Evolutionary conservation across 768 basidiomycete genomes (phyloP).

Genomic region (Gelatoporia subvermispora): DNA sequence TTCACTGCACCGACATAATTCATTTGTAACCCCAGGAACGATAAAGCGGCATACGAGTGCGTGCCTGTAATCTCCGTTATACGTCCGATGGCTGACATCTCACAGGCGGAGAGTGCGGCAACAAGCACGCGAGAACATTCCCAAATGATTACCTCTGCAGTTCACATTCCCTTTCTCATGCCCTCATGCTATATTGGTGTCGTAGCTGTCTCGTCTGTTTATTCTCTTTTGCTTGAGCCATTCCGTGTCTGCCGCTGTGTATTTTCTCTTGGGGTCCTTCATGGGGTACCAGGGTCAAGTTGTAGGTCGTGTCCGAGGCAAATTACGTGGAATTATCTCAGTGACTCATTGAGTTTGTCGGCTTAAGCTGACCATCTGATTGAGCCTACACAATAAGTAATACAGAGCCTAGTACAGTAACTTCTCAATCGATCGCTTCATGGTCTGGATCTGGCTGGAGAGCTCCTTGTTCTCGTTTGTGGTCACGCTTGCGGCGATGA

Average conservation of each 20-base stretch:
- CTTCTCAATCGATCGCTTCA: conserved; percentile 83
- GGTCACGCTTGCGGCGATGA: conserved; percentile 94
- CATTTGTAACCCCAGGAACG: conserved; percentile 58
- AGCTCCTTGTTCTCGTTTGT: conserved; percentile 93
- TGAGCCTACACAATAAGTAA: background rate
- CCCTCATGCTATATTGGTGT: background rate
- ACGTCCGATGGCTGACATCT: conserved; percentile 1
- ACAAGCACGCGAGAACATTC: conserved; percentile 87
- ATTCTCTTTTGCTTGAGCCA: no score
- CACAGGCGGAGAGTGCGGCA: conserved; percentile 69
- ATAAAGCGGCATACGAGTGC: conserved; percentile 89
- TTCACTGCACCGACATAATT: background rate
- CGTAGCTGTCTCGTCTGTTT: conserved; percentile 4
- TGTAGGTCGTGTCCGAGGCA: no score
- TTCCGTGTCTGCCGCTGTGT: no score
- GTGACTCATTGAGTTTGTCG: no score
- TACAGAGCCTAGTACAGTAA: conserved; percentile 35
- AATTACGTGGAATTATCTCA: no score
- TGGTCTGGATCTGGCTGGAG: conserved; percentile 77
- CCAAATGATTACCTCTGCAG: no score
- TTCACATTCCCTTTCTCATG: background rate
- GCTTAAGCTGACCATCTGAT: no score
- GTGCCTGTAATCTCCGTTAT: conserved; percentile 22
- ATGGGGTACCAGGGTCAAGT: no score
- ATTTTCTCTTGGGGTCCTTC: no score